A percentile compares a stretch with the other conserved stretches of the same genome.
These are phyloP conservation scores for Cetradonia linearis DNA, from an alignment of 495 filamentous ascomycete species.

Conservation along the genomic window DNA sequence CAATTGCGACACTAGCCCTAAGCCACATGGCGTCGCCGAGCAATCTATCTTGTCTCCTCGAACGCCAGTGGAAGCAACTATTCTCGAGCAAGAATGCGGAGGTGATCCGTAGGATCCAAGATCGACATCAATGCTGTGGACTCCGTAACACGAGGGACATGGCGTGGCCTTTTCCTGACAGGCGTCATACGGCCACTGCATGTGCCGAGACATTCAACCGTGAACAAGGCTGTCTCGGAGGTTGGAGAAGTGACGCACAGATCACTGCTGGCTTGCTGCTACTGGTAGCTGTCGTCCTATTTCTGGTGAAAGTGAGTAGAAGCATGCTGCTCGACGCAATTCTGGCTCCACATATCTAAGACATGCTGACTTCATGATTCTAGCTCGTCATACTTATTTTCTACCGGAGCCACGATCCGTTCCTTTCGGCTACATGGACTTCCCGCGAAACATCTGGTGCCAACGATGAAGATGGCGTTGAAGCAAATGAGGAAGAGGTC, in stretches of 20 bases:
- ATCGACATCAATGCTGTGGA: slow-evolving; percentile 24
- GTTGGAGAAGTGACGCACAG: slow-evolving; percentile 27
- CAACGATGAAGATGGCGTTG: slow-evolving; percentile 10
- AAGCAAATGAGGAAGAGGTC: slow-evolving; percentile 15
- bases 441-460: slow-evolving; percentile 1
- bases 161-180: slow-evolving; percentile 23
- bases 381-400: slow-evolving; percentile 15
- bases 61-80: slow-evolving; percentile 14
- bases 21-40: slow-evolving; percentile 18
- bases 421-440: slow-evolving; percentile 14
- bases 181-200: background rate
- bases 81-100: slow-evolving; percentile 19
- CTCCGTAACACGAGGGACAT: slow-evolving; percentile 16
- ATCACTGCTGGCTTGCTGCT: slow-evolving; percentile 27
- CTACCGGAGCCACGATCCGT: slow-evolving; percentile 18
- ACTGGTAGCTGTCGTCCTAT: slow-evolving; percentile 25
- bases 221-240: slow-evolving; percentile 24
- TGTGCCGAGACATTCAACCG: slow-evolving; percentile 22
- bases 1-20: slow-evolving; percentile 23
- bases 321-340: too few relatives aligned
- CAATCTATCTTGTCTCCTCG: slow-evolving; percentile 17
- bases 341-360: background rate
- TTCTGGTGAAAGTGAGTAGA: slow-evolving; percentile 27
- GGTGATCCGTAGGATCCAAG: slow-evolving; percentile 24
- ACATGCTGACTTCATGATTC: background rate